Evolutionary conservation across 2,329 filamentous ascomycete genomes (phyloP).

Genomic region (Fusarium dlaminii): DNA sequence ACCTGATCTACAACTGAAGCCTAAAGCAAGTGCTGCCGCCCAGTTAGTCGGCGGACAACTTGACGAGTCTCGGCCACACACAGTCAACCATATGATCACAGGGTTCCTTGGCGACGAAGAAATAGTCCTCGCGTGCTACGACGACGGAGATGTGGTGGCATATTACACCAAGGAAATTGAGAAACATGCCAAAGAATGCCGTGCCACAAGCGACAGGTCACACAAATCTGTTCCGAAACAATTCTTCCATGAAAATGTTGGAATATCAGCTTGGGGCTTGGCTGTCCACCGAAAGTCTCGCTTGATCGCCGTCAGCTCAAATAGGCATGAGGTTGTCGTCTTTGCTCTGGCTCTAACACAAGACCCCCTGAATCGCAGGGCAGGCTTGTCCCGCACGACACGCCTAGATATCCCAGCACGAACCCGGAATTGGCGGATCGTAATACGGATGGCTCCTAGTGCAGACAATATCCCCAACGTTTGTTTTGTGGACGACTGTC

Average conservation of each 20-base stretch:
- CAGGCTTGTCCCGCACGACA: not conserved
- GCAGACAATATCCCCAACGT: constrained; percentile 64
- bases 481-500: constrained; percentile 57
- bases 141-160: constrained; percentile 79
- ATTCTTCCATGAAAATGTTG: constrained; percentile 82
- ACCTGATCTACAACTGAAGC: constrained; percentile 62
- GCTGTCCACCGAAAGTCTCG: constrained; percentile 84
- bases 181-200: constrained; percentile 51
- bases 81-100: constrained; percentile 74
- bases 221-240: constrained; percentile 43
- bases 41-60: constrained; percentile 61
- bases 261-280: constrained; percentile 85
- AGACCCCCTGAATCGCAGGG: not conserved
- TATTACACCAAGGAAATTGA: constrained; percentile 70
- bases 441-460: constrained; percentile 52
- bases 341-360: constrained; percentile 58
- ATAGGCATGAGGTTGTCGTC: constrained; percentile 66
- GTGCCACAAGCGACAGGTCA: not conserved
- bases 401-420: constrained; percentile 41
- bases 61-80: constrained; percentile 62
- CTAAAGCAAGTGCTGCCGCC: constrained; percentile 53
- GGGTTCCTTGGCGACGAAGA: constrained; percentile 76
- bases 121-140: constrained; percentile 72
- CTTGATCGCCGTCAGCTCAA: constrained; percentile 86
- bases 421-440: constrained; percentile 60